phyloP scores from a whole-genome alignment of 2,329 filamentous ascomycete genomes.

The Akanthomyces lecanii region DNA sequence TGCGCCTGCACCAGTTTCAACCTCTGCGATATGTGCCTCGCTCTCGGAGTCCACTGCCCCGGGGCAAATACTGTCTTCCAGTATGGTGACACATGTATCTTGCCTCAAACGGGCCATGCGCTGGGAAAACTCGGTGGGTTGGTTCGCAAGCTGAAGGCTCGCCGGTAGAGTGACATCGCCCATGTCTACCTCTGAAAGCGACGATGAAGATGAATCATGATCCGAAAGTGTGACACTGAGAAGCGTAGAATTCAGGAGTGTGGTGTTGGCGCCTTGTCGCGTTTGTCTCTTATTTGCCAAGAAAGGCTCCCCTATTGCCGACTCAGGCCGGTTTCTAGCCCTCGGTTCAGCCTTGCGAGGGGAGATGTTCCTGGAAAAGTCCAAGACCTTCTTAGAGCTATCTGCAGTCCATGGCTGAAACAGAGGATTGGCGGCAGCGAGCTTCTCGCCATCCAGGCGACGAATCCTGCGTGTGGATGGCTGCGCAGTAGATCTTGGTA shows the following conservation, averaged over 20 bases:
- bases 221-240: neutral
- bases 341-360: constrained; percentile 10
- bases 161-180: constrained; percentile 15
- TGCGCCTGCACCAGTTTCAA: neutral
- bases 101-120: constrained; percentile 10
- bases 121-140: constrained; percentile 7
- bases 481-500: constrained; percentile 25
- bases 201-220: constrained; percentile 4
- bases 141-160: constrained; percentile 11
- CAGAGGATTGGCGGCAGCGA: constrained; percentile 27
- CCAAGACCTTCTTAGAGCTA: constrained; percentile 19
- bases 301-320: neutral
- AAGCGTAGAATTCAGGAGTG: neutral
- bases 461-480: constrained; percentile 29
- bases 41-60: neutral
- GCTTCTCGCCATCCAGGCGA: constrained; percentile 24
- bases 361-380: constrained; percentile 12
- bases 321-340: neutral
- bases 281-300: neutral
- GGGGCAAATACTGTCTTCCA: neutral
- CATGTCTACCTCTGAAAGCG: constrained; percentile 8
- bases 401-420: constrained; percentile 31
- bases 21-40: neutral
- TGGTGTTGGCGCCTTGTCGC: constrained; percentile 1
- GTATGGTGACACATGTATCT: constrained; percentile 9